These are phyloP conservation scores for Collybia nuda DNA, from an alignment of 768 basidiomycete species.

Conservation along the genomic window DNA sequence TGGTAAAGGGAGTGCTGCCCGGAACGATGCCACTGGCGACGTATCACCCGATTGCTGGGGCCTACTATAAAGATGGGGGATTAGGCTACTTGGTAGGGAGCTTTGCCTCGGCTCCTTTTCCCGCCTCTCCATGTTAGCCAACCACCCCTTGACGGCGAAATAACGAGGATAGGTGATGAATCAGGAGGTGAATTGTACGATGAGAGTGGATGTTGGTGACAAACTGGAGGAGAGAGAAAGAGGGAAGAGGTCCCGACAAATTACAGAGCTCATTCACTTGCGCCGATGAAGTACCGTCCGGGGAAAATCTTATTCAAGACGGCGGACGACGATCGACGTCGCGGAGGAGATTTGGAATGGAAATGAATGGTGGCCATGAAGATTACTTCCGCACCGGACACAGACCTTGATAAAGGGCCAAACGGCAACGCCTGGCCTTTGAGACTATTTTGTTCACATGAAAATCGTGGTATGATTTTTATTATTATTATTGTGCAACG, in stretches of 20 bases:
- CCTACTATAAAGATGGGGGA: constrained; percentile 42
- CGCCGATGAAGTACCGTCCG: constrained; percentile 21
- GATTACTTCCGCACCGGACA: constrained; percentile 36
- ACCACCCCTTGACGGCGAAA: constrained; percentile 12
- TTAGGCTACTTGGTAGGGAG: constrained; percentile 52
- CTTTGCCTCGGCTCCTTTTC: constrained; percentile 32
- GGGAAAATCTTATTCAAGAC: constrained; percentile 18
- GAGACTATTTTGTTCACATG: background rate
- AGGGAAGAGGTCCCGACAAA: constrained; percentile 16
- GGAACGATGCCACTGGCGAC: constrained; percentile 17
- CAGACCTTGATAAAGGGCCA: constrained; percentile 5
- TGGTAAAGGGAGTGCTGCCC: constrained; percentile 11
- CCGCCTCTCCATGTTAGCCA: constrained; percentile 18
- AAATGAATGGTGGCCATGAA: constrained; percentile 24
- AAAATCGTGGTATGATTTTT: background rate
- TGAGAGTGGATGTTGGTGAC: background rate
- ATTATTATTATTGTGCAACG: background rate
- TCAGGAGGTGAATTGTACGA: constrained; percentile 16
- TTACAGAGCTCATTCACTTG: constrained; percentile 24
- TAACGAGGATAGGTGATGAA: constrained; percentile 11
- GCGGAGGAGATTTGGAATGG: constrained; percentile 35
- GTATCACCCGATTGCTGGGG: constrained; percentile 30
- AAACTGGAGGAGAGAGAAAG: constrained; percentile 16
- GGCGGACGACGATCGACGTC: constrained; percentile 31
- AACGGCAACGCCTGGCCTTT: constrained; percentile 5